Evolutionary conservation across 768 basidiomycete genomes (phyloP).

Genomic region (Exidia glandulosa): DNA sequence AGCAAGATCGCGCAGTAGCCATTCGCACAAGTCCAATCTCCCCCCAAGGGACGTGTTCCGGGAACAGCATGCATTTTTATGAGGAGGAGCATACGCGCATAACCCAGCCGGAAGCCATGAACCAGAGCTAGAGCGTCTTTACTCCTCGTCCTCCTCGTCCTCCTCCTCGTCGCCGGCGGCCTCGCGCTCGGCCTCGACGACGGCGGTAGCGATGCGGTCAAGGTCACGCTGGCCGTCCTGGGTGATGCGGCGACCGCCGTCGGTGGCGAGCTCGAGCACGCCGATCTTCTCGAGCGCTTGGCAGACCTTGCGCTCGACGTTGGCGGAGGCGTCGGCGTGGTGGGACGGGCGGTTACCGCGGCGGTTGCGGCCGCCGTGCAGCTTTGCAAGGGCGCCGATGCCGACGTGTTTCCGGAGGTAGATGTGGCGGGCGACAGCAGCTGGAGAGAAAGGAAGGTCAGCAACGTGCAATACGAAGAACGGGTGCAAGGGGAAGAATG

Average conservation of each 20-base stretch:
- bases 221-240: constrained; percentile 96
- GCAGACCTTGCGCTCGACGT: constrained; percentile 90
- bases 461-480: no score
- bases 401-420: constrained; percentile 98
- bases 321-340: constrained; percentile 76
- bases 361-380: constrained; percentile 91
- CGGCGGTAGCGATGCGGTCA: constrained; percentile 86
- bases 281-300: constrained; percentile 98
- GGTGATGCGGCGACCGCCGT: constrained; percentile 90
- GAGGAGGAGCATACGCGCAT: no score
- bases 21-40: no score
- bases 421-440: constrained; percentile 96
- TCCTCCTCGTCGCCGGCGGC: constrained; percentile 69
- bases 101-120: no score
- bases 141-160: constrained; percentile 47
- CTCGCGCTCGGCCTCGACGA: constrained; percentile 67
- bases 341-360: constrained; percentile 96
- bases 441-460: constrained; percentile 28
- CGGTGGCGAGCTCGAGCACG: constrained; percentile 85
- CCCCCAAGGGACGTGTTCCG: no score
- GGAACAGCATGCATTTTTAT: no score
- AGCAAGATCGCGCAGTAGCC: no score
- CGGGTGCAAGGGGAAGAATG: no score
- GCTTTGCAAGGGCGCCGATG: constrained; percentile 86
- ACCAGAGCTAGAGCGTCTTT: no score